Evolutionary conservation across 2,329 filamentous ascomycete species (phyloP).

Genomic region (Fusarium succisae): DNA sequence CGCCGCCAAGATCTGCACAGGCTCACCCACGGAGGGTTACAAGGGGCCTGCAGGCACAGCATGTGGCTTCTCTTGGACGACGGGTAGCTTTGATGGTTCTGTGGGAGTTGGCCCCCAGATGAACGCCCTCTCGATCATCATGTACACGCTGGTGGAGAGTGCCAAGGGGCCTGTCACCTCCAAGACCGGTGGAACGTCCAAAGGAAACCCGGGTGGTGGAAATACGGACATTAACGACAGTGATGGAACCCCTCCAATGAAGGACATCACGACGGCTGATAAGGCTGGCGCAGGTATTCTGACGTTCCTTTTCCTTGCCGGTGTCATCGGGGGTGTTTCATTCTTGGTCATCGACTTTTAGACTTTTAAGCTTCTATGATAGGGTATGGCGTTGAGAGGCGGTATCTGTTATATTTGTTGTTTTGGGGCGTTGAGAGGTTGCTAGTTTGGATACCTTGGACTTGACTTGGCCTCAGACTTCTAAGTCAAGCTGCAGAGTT

Average conservation of each 20-base stretch:
- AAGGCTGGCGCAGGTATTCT: constrained; percentile 65
- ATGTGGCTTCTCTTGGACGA: constrained; percentile 75
- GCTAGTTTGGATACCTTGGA: constrained; percentile 5
- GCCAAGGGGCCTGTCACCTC: constrained; percentile 59
- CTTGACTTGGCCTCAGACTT: background rate
- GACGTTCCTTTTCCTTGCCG: constrained; percentile 60
- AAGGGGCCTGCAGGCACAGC: constrained; percentile 65
- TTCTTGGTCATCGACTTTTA: constrained; percentile 42
- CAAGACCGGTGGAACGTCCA: constrained; percentile 67
- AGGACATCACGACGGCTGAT: constrained; percentile 58
- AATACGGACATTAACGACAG: constrained; percentile 43
- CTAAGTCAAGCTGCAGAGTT: background rate
- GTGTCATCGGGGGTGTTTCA: constrained; percentile 59
- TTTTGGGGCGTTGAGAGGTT: constrained; percentile 7
- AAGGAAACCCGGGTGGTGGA: constrained; percentile 60
- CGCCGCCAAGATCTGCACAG: constrained; percentile 62
- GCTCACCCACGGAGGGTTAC: constrained; percentile 53
- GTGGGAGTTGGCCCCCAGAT: constrained; percentile 76
- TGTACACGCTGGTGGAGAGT: constrained; percentile 65
- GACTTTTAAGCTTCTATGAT: background rate
- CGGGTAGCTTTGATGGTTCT: constrained; percentile 64
- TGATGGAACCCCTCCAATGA: constrained; percentile 28
- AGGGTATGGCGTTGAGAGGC: background rate
- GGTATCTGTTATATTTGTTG: background rate
- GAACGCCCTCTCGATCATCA: constrained; percentile 71